phyloP scores from a whole-genome alignment of 2,329 filamentous ascomycete genomes.

The Canariomyces notabilis region DNA sequence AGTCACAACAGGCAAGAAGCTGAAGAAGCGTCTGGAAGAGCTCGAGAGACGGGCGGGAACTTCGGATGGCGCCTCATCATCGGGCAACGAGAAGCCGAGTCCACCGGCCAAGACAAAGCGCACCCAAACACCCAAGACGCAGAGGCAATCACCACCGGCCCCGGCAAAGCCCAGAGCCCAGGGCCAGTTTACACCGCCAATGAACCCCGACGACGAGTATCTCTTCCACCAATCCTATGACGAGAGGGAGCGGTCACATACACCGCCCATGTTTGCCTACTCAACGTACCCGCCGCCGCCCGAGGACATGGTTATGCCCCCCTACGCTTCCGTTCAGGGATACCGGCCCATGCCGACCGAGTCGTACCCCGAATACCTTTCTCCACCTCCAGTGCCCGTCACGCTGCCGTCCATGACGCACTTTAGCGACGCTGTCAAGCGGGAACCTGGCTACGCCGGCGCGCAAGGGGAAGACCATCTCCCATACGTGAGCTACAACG shows the following conservation, averaged over 20 bases:
- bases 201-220: slow-evolving; percentile 58
- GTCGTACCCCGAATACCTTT: slow-evolving; percentile 47
- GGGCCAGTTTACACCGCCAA: slow-evolving; percentile 57
- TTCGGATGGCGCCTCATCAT: slow-evolving; percentile 28
- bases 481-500: slow-evolving; percentile 60
- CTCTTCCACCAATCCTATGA: slow-evolving; percentile 59
- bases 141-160: slow-evolving; percentile 28
- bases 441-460: slow-evolving; percentile 45
- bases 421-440: slow-evolving; percentile 62
- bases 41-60: slow-evolving; percentile 69
- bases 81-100: slow-evolving; percentile 29
- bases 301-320: slow-evolving; percentile 57
- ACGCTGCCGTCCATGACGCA: slow-evolving; percentile 62
- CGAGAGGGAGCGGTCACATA: slow-evolving; percentile 64
- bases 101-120: slow-evolving; percentile 43
- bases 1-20: slow-evolving; percentile 70
- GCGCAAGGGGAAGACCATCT: slow-evolving; percentile 54
- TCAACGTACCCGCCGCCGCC: slow-evolving; percentile 58
- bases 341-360: slow-evolving; percentile 51
- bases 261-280: slow-evolving; percentile 61
- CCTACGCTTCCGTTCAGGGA: slow-evolving; percentile 50
- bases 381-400: slow-evolving; percentile 41
- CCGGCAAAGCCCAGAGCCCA: slow-evolving; percentile 37
- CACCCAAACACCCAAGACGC: slow-evolving; percentile 33
- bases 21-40: slow-evolving; percentile 83